Conservation (phyloP, 805 yeast genomes). For the Kazachstania viticola region DNA sequence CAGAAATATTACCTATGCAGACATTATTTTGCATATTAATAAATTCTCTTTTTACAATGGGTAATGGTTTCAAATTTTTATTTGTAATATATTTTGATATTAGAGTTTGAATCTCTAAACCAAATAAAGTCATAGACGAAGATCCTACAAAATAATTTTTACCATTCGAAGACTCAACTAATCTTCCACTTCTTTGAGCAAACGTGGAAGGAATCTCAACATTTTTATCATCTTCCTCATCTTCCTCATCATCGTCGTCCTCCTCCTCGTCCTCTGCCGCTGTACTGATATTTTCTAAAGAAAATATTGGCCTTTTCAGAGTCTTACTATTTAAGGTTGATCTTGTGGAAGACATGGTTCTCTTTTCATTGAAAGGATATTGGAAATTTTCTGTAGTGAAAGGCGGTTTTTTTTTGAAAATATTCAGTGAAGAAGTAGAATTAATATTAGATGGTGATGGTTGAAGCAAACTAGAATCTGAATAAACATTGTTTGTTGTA, state of each 20-base stretch:
- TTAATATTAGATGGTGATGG: no score
- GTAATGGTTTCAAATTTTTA: conserved; percentile 10
- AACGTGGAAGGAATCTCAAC: conserved; percentile 59
- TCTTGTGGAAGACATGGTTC: no score
- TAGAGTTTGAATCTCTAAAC: conserved; percentile 62
- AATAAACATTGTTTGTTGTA: neutral
- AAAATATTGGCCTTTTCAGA: no score
- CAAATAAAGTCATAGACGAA: conserved; percentile 73
- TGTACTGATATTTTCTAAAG: no score
- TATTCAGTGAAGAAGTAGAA: no score
- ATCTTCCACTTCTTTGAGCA: conserved; percentile 57
- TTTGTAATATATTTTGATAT: conserved; percentile 30
- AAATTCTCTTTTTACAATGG: conserved; percentile 4
- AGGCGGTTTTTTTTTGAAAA: no score
- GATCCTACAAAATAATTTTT: conserved; percentile 70
- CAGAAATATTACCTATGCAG: neutral
- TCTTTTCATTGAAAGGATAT: no score
- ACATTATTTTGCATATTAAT: conserved; percentile 1
- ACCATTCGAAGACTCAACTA: conserved; percentile 66
- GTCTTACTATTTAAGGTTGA: no score
- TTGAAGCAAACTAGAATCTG: neutral
- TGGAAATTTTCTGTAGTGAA: no score
- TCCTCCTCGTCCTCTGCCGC: no score
- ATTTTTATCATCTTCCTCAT: conserved; percentile 1
- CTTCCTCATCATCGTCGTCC: neutral